These are phyloP conservation scores for Sporothrix luriei DNA, from an alignment of 2,329 filamentous ascomycete species.

Conservation along the genomic window DNA sequence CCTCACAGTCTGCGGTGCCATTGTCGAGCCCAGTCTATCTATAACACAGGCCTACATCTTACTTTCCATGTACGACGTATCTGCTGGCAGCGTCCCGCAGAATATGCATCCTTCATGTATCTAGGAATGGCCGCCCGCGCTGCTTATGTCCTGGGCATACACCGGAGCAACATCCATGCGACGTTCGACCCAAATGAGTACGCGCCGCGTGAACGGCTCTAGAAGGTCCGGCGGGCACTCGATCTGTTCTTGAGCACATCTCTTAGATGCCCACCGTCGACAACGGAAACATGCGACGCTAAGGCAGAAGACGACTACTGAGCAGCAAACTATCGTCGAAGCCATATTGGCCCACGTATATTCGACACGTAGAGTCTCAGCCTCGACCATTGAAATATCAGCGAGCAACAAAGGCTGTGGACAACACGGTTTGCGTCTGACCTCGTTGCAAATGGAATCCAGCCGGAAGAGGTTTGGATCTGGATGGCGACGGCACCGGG, in stretches of 20 bases:
- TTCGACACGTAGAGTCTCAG: slow-evolving; percentile 40
- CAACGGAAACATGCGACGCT: slow-evolving; percentile 40
- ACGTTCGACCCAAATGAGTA: slow-evolving; percentile 40
- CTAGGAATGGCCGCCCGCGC: slow-evolving; percentile 61
- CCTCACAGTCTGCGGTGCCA: slow-evolving; percentile 53
- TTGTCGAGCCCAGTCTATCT: slow-evolving; percentile 57
- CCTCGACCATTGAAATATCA: slow-evolving; percentile 40
- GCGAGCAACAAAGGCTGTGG: slow-evolving; percentile 41
- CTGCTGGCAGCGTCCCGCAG: slow-evolving; percentile 61
- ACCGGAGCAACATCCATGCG: slow-evolving; percentile 43
- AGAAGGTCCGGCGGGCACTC: slow-evolving; percentile 43
- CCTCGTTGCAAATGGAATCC: slow-evolving; percentile 35
- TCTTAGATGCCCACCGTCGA: slow-evolving; percentile 43
- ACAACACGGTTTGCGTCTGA: slow-evolving; percentile 34
- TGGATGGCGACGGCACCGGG: slow-evolving; percentile 32
- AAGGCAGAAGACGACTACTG: slow-evolving; percentile 37
- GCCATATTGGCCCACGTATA: slow-evolving; percentile 44
- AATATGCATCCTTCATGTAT: slow-evolving; percentile 66
- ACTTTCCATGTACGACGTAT: slow-evolving; percentile 63
- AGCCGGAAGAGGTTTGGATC: slow-evolving; percentile 32
- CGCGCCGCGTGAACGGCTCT: slow-evolving; percentile 40
- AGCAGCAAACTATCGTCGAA: slow-evolving; percentile 44
- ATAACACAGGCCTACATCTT: slow-evolving; percentile 57
- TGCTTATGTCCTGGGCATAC: slow-evolving; percentile 59
- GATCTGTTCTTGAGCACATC: slow-evolving; percentile 45